A percentile compares a stretch with the other conserved stretches of the same genome.
Evolutionary conservation across 495 filamentous ascomycete genomes (phyloP).

Genomic region (Hypomontagnella monticulosa): DNA sequence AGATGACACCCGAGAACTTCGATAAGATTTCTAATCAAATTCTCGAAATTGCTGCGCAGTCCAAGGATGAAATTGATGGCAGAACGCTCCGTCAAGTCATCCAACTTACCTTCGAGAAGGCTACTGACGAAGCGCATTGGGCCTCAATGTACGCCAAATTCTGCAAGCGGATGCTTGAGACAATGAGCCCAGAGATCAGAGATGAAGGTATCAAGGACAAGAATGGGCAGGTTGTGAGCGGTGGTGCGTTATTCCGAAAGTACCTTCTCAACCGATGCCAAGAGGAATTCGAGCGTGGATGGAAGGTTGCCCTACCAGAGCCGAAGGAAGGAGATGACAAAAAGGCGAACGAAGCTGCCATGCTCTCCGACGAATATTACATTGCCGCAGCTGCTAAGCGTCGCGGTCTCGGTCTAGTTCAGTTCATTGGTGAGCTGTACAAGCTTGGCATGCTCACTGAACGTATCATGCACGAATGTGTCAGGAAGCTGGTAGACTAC

Average conservation of each 20-base stretch:
- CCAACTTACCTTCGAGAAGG: slow-evolving; percentile 98
- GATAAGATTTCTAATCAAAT: slow-evolving; percentile 95
- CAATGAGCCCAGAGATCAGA: slow-evolving; percentile 93
- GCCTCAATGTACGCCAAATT: slow-evolving; percentile 99
- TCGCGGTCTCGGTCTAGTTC: slow-evolving; percentile 94
- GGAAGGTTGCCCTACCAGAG: slow-evolving; percentile 88
- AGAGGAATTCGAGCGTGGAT: slow-evolving; percentile 98
- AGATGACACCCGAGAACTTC: slow-evolving; percentile 99
- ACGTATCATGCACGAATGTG: slow-evolving; percentile 99
- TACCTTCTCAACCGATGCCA: slow-evolving; percentile 99
- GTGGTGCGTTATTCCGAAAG: slow-evolving; percentile 95
- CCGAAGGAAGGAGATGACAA: slow-evolving; percentile 77
- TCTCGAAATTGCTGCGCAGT: slow-evolving; percentile 89
- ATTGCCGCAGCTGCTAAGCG: slow-evolving; percentile 94
- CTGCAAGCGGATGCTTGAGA: slow-evolving; percentile 95
- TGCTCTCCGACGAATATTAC: slow-evolving; percentile 98
- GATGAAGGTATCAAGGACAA: slow-evolving; percentile 94
- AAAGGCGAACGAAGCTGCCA: slow-evolving; percentile 71
- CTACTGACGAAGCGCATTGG: slow-evolving; percentile 98
- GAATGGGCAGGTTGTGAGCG: slow-evolving; percentile 83
- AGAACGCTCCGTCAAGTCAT: slow-evolving; percentile 97
- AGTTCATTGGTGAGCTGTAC: slow-evolving; percentile 99
- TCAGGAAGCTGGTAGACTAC: slow-evolving; percentile 95
- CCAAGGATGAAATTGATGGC: slow-evolving; percentile 93
- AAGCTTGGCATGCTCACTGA: slow-evolving; percentile 98